A percentile compares a stretch with the other conserved stretches of the same genome.
Conservation (phyloP, 2,329 filamentous ascomycete species). For the Aspergillus tamarii region DNA sequence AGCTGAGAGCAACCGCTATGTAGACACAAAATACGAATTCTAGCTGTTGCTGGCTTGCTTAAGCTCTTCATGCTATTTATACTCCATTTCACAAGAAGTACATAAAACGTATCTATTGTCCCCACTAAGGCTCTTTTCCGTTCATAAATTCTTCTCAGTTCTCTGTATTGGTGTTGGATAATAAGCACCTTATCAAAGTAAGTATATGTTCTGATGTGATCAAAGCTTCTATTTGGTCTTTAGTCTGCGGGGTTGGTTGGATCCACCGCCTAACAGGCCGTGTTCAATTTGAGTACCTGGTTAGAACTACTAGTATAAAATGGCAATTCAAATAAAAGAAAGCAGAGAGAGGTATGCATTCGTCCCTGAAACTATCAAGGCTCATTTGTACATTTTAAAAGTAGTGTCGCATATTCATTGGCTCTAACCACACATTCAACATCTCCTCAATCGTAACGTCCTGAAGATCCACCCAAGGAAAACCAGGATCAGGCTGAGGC, state of each 20-base stretch:
- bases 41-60: background rate
- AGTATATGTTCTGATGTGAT: background rate
- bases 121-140: background rate
- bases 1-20: background rate
- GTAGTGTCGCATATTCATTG: background rate
- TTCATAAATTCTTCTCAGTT: background rate
- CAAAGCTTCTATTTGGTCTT: background rate
- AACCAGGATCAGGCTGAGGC: constrained; percentile 5
- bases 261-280: background rate
- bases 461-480: constrained; percentile 5
- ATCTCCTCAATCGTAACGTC: constrained; percentile 7
- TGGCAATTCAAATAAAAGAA: background rate
- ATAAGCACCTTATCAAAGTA: background rate
- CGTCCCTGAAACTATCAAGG: background rate
- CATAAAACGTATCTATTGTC: background rate
- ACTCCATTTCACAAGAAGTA: background rate
- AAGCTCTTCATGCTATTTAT: background rate
- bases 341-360: background rate
- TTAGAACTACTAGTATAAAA: background rate
- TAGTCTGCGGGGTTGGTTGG: background rate
- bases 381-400: background rate
- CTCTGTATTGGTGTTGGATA: background rate
- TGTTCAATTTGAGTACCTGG: background rate
- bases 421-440: constrained; percentile 4
- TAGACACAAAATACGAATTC: background rate